A percentile compares a stretch with the other conserved stretches of the same genome.
Conservation (phyloP, 345 rosid species). For the Eucalyptus sideroxylon region DNA sequence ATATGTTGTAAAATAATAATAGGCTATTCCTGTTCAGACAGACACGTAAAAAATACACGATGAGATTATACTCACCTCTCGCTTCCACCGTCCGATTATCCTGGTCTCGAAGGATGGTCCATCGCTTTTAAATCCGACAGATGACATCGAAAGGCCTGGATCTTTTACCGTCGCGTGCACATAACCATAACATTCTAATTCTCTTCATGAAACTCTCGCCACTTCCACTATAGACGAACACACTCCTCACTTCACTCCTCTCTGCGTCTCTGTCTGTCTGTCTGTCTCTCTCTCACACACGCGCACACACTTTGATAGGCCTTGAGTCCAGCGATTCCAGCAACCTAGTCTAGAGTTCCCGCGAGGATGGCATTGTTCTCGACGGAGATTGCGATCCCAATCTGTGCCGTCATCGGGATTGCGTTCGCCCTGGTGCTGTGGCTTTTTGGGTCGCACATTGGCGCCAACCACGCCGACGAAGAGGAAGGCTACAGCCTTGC, state of each 20-base stretch:
- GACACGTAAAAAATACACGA: background rate
- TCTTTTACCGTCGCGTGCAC: background rate
- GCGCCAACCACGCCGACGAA: background rate
- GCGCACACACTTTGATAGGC: background rate
- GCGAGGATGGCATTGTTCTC: slow-evolving; percentile 2
- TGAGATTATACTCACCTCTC: background rate
- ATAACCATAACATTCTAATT: background rate
- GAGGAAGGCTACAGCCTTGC: accelerated
- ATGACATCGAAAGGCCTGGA: background rate
- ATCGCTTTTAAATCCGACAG: background rate
- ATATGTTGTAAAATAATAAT: too few relatives aligned
- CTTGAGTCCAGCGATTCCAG: too few relatives aligned
- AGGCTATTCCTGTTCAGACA: background rate
- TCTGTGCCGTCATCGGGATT: slow-evolving; percentile 18
- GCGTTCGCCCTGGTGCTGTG: slow-evolving; percentile 14
- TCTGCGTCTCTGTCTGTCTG: too few relatives aligned
- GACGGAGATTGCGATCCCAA: slow-evolving; percentile 14
- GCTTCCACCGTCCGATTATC: background rate
- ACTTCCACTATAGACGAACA: background rate
- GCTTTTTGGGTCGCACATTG: background rate
- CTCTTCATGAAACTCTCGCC: background rate
- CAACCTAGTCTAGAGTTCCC: background rate
- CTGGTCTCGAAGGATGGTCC: background rate
- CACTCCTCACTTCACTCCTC: background rate
- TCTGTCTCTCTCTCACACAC: background rate